phyloP scores from a whole-genome alignment of 1,284 basidiomycete genomes.

The Veloboletus limbatus region DNA sequence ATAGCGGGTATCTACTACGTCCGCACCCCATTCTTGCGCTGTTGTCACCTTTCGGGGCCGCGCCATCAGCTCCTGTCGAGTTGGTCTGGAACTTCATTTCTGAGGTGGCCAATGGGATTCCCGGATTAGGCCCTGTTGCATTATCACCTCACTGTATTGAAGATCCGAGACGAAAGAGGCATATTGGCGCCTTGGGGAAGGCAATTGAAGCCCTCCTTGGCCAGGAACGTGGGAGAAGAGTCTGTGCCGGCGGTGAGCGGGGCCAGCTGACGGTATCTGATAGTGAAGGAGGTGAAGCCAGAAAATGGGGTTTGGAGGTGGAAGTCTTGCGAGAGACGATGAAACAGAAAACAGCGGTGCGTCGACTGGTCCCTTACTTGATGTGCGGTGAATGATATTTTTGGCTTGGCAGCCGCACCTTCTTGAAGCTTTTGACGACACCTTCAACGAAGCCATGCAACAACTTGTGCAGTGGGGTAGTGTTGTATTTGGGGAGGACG shows the following conservation, averaged over 20 bases:
- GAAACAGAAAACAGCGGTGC: slow-evolving; percentile 54
- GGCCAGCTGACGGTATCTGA: slow-evolving; percentile 33
- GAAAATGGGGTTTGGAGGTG: slow-evolving; percentile 70
- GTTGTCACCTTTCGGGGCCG: slow-evolving; percentile 39
- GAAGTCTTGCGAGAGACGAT: slow-evolving; percentile 51
- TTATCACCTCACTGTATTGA: slow-evolving; percentile 80
- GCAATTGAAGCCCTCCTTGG: slow-evolving; percentile 70
- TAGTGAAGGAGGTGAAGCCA: slow-evolving; percentile 63
- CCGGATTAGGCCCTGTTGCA: slow-evolving; percentile 74
- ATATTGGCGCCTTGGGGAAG: slow-evolving; percentile 77
- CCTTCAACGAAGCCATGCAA: slow-evolving; percentile 78
- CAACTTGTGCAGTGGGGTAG: slow-evolving; percentile 81
- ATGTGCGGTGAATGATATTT: slow-evolving; percentile 16
- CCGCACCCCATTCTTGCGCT: slow-evolving; percentile 55
- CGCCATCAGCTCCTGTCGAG: slow-evolving; percentile 42
- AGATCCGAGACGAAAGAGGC: slow-evolving; percentile 76
- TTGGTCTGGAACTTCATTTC: slow-evolving; percentile 47
- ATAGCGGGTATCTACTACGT: slow-evolving; percentile 70
- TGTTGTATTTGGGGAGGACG: slow-evolving; percentile 70
- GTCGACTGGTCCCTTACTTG: slow-evolving; percentile 24
- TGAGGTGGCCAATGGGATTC: slow-evolving; percentile 64
- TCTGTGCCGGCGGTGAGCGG: slow-evolving; percentile 60
- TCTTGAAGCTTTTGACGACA: slow-evolving; percentile 60
- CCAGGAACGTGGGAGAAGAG: slow-evolving; percentile 62
- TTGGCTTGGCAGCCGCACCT: slow-evolving; percentile 45